These are phyloP conservation scores for Euphorbia schlechtendalii DNA, from an alignment of 441 rosid species.

Conservation along the genomic window DNA sequence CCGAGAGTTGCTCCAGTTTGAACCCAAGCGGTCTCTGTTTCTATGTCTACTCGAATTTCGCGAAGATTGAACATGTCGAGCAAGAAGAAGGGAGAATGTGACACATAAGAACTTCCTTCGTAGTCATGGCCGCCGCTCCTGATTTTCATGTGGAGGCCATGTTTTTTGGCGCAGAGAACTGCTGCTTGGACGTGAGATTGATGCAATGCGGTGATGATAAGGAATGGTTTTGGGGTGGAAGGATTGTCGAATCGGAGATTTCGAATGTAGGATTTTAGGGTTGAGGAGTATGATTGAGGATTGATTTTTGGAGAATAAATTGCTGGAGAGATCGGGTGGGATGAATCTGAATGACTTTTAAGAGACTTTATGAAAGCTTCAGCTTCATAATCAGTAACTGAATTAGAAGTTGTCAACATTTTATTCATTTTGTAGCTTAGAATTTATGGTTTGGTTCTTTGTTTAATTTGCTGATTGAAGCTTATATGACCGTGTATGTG, in stretches of 20 bases:
- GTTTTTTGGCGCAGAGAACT: conserved; percentile 30
- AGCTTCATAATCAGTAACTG: no score
- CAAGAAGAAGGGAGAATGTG: conserved; percentile 35
- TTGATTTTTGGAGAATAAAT: not conserved
- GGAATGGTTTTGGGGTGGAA: not conserved
- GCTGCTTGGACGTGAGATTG: conserved; percentile 46
- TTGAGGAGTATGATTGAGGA: not conserved
- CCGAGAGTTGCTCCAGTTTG: conserved; percentile 57
- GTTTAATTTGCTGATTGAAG: no score
- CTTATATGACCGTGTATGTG: no score
- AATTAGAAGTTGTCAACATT: no score
- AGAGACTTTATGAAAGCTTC: not conserved
- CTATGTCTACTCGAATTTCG: conserved; percentile 13
- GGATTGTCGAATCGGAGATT: not conserved
- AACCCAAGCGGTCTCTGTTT: conserved; percentile 53
- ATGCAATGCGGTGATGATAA: conserved; percentile 32
- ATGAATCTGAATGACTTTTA: not conserved
- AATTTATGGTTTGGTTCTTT: no score
- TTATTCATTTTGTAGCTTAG: no score
- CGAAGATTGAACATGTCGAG: conserved; percentile 30
- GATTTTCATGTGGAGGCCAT: conserved; percentile 38
- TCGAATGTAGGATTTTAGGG: not conserved
- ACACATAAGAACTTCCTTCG: conserved; percentile 49
- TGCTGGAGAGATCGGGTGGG: not conserved
- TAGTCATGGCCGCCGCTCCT: no score